Evolutionary conservation across 805 yeast genomes (phyloP), one percentile per base, ranked within the genome.

Genomic region (Candida glaebosa): DNA sequence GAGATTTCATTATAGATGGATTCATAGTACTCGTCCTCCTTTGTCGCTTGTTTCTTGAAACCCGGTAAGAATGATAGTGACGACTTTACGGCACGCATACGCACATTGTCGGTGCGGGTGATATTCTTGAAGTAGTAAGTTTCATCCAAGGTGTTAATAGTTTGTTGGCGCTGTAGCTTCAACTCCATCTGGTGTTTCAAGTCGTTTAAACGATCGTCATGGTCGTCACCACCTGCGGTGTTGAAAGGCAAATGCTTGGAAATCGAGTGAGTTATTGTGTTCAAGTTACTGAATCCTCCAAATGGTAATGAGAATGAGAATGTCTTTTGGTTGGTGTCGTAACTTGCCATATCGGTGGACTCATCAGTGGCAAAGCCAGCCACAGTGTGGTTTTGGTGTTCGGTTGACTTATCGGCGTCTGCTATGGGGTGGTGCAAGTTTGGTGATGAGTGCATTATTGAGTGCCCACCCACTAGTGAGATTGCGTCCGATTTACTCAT

Each of bases 51-150:
- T 15, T 15, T 19, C 20, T 48, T 54, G 36, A 53, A 57, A 45
- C 47, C 67, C 2, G 73, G 71, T n/a, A 69, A 57, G 22, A 68
- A 69, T 39, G 66, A 62, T 24, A 78, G 58, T 36, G 71, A 76
- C 12, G 81, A 74, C 48, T 76, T 78, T 38, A 89, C 74, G 0
- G 96, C 96, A 18, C 82, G 66, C 16, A 82, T 58, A 39, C 93
- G 71, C 1, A 82, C 80, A 52, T 83, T 82, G 43, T 81, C 90
- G 25, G 79, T 70, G 4, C 81, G 80, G 36, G 76, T 77, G 33
- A 73, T 65, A 42, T 75, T 67, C 39, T 66, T 69, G 57, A 76
- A 87, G 24, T 77, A 63, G 9, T 66, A 58, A 1, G 81, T 80
- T 49, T 87, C 95, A 41, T 84, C 87, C 3, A 75, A 30, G 0